Conservation (phyloP, 345 rosid genomes). For the Punica granatum region DNA sequence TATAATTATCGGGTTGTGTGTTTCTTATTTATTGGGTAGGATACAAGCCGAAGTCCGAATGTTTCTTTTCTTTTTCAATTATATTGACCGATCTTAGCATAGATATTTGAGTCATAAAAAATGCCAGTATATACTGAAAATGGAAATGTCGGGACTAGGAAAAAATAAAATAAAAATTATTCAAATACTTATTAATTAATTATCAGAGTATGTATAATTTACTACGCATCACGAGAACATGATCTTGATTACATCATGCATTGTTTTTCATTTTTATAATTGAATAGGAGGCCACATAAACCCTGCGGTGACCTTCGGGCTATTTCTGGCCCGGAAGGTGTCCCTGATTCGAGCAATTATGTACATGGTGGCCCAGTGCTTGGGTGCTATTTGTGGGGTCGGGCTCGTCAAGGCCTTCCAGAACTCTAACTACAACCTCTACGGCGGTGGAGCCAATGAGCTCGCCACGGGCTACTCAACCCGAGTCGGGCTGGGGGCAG, state of each 20-base stretch:
- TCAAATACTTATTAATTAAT: too few species aligned
- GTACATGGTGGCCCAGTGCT: slow-evolving; percentile 25
- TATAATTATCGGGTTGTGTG: too few species aligned
- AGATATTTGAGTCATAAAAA: not conserved
- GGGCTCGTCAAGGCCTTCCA: slow-evolving; percentile 22
- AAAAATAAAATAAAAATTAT: too few species aligned
- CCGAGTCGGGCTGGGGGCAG: slow-evolving; percentile 19
- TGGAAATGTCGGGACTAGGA: not conserved
- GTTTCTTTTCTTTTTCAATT: too few species aligned
- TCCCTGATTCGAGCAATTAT: slow-evolving; percentile 21
- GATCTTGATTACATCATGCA: too few species aligned
- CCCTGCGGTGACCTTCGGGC: slow-evolving; percentile 24
- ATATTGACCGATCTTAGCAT: too few species aligned
- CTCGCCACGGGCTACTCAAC: slow-evolving; percentile 14
- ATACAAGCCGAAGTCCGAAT: too few species aligned
- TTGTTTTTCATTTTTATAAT: too few species aligned
- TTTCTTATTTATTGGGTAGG: too few species aligned
- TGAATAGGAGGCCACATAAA: slow-evolving; percentile 20
- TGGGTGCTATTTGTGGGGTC: slow-evolving; percentile 22
- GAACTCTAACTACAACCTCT: slow-evolving; percentile 10
- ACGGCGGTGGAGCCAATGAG: slow-evolving; percentile 17
- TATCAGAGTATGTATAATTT: too few species aligned
- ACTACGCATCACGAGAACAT: too few species aligned
- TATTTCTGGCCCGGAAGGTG: slow-evolving; percentile 19
- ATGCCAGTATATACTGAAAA: too few species aligned